These are phyloP conservation scores for Hypocrella siamensis DNA, from an alignment of 2,329 filamentous ascomycete species.

Conservation along the genomic window DNA sequence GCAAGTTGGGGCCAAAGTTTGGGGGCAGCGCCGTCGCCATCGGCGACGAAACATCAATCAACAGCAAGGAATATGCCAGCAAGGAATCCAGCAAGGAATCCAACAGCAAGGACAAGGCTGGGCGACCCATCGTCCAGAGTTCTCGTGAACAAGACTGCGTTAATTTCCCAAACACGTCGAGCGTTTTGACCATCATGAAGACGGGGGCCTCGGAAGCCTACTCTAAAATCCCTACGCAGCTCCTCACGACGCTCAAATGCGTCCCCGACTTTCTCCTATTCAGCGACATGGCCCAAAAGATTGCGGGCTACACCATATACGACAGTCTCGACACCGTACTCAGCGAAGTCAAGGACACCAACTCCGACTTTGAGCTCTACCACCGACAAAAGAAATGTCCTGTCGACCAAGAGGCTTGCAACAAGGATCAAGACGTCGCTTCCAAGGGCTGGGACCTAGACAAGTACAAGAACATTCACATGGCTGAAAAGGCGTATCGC, in stretches of 20 bases:
- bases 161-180: constrained; percentile 26
- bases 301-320: constrained; percentile 26
- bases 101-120: too few relatives aligned
- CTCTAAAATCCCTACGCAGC: constrained; percentile 34
- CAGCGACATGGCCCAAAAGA: constrained; percentile 35
- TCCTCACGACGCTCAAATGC: constrained; percentile 35
- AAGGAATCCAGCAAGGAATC: background rate
- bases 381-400: constrained; percentile 27
- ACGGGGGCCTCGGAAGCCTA: constrained; percentile 40
- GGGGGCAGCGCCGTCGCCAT: constrained; percentile 1
- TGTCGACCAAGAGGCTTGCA: constrained; percentile 27
- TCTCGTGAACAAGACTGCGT: constrained; percentile 13
- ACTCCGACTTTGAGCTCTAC: constrained; percentile 35
- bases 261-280: constrained; percentile 38
- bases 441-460: constrained; percentile 35
- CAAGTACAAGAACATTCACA: constrained; percentile 48
- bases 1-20: constrained; percentile 2
- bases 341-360: constrained; percentile 24
- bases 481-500: constrained; percentile 36
- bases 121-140: too few relatives aligned
- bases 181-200: constrained; percentile 37
- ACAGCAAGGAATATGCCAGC: background rate
- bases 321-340: constrained; percentile 31
- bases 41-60: background rate
- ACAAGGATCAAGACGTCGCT: constrained; percentile 12